A percentile compares a stretch with the other conserved stretches of the same genome.
Evolutionary conservation across 2,329 filamentous ascomycete genomes (phyloP).

Genomic region (Zasmidium angulare): DNA sequence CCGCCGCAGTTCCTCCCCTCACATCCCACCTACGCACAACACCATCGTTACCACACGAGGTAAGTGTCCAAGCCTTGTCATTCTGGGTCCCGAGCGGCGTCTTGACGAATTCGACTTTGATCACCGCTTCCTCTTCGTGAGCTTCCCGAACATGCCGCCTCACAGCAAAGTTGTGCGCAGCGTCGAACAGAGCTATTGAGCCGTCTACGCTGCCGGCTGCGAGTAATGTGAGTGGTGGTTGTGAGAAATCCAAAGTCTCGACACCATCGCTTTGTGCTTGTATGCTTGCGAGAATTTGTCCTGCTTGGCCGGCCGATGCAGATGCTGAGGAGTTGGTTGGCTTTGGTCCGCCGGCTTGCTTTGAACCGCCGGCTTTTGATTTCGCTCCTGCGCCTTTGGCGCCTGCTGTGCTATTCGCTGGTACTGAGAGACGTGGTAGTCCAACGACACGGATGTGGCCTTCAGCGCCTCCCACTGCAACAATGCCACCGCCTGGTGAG

Average conservation of each 20-base stretch:
- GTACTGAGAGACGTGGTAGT: slow-evolving; percentile 62
- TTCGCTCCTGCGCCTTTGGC: slow-evolving; percentile 48
- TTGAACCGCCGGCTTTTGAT: slow-evolving; percentile 48
- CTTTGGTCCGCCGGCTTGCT: slow-evolving; percentile 42
- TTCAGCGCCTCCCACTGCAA: slow-evolving; percentile 83
- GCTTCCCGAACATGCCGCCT: slow-evolving; percentile 77
- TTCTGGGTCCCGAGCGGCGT: slow-evolving; percentile 34
- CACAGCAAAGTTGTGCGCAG: slow-evolving; percentile 81
- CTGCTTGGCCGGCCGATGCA: slow-evolving; percentile 54
- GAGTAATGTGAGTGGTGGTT: slow-evolving; percentile 60
- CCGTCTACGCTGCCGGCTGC: slow-evolving; percentile 65
- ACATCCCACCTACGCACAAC: slow-evolving; percentile 87
- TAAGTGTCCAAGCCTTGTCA: slow-evolving; percentile 65
- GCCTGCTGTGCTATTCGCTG: slow-evolving; percentile 36
- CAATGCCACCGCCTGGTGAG: slow-evolving; percentile 74
- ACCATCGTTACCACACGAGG: slow-evolving; percentile 88
- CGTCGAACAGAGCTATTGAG: slow-evolving; percentile 81
- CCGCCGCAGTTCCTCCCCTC: slow-evolving; percentile 64
- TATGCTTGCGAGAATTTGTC: slow-evolving; percentile 77
- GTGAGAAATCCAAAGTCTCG: slow-evolving; percentile 70
- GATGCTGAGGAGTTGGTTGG: slow-evolving; percentile 41
- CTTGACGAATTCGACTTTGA: slow-evolving; percentile 85
- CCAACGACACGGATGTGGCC: slow-evolving; percentile 84
- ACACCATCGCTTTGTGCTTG: slow-evolving; percentile 77
- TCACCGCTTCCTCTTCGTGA: slow-evolving; percentile 85